A percentile compares a stretch with the other conserved stretches of the same genome.
phyloP scores from a whole-genome alignment of 2,329 filamentous ascomycete genomes.

The Diplodia sapinea region DNA sequence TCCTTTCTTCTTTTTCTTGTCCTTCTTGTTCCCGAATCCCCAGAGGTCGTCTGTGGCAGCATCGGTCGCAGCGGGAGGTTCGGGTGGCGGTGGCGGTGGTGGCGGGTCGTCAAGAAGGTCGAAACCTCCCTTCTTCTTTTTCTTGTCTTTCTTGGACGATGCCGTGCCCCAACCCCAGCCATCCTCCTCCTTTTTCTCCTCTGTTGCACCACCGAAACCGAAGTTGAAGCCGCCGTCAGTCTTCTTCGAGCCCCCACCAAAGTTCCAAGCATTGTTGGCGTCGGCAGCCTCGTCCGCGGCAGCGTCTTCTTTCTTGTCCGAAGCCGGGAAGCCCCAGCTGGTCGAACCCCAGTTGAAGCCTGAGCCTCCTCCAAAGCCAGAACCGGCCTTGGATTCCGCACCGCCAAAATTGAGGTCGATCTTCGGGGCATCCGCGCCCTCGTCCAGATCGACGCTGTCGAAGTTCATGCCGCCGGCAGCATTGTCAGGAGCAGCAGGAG shows the following conservation, averaged over 20 bases:
- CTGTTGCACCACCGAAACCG: constrained; percentile 28
- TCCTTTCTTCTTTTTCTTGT: constrained; percentile 33
- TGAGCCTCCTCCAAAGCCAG: constrained; percentile 38
- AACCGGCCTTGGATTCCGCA: constrained; percentile 33
- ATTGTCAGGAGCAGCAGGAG: constrained; percentile 41
- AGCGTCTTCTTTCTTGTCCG: constrained; percentile 37
- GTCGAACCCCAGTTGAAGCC: constrained; percentile 47
- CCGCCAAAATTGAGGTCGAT: constrained; percentile 55
- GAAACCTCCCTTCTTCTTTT: constrained; percentile 43
- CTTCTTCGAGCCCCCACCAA: constrained; percentile 19
- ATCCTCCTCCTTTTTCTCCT: constrained; percentile 40
- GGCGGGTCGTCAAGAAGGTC: constrained; percentile 30
- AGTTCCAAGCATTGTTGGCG: constrained; percentile 20
- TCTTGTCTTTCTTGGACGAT: constrained; percentile 40
- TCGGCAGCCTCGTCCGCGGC: constrained; percentile 33
- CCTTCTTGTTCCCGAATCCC: constrained; percentile 12
- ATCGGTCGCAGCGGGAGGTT: constrained; percentile 36
- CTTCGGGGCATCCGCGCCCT: constrained; percentile 47
- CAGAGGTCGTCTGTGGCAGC: constrained; percentile 21
- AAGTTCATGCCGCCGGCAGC: constrained; percentile 49
- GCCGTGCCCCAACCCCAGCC: constrained; percentile 28
- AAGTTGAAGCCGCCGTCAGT: constrained; percentile 32
- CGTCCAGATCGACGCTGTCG: constrained; percentile 54
- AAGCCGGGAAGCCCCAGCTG: constrained; percentile 40
- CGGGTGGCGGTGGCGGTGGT: constrained; percentile 35